Evolutionary conservation across 495 filamentous ascomycete species (phyloP).

Genomic region (Astrothelium subdiscretum): DNA sequence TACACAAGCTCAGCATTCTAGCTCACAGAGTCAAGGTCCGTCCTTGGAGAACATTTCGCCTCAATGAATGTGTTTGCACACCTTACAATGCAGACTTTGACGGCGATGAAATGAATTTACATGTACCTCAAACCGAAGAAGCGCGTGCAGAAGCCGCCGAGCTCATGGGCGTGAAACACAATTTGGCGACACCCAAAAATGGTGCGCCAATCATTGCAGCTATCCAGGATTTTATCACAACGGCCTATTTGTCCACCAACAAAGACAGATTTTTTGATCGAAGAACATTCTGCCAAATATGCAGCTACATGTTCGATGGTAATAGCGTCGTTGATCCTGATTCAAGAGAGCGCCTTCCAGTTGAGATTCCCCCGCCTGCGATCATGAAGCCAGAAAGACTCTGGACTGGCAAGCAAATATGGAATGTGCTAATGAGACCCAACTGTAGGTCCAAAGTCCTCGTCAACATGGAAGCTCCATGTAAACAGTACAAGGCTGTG

Average conservation of each 20-base stretch:
- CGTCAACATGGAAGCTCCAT: conserved; percentile 88
- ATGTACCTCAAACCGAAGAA: conserved; percentile 96
- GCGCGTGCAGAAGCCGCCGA: conserved; percentile 89
- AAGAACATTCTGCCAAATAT: conserved; percentile 73
- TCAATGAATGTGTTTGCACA: conserved; percentile 96
- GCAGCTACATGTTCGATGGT: conserved; percentile 85
- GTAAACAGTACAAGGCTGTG: conserved; percentile 60
- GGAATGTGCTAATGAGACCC: conserved; percentile 88
- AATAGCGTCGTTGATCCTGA: conserved; percentile 31
- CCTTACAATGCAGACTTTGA: conserved; percentile 99
- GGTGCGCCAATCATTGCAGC: conserved; percentile 97
- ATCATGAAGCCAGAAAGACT: conserved; percentile 75
- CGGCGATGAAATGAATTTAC: conserved; percentile 97
- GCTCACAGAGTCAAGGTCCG: conserved; percentile 86
- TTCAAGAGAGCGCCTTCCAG: conserved; percentile 36
- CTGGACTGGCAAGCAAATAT: conserved; percentile 97
- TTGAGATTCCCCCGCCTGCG: conserved; percentile 78
- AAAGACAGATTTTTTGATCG: conserved; percentile 91
- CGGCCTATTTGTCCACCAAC: conserved; percentile 78
- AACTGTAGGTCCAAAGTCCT: conserved; percentile 67
- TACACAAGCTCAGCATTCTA: conserved; percentile 97
- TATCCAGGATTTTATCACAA: conserved; percentile 97
- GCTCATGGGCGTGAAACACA: conserved; percentile 96
- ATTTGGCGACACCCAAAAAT: conserved; percentile 89
- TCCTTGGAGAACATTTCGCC: conserved; percentile 88